Evolutionary conservation across 2,329 filamentous ascomycete genomes (phyloP).

Genomic region (Sclerotiophoma versabilis): DNA sequence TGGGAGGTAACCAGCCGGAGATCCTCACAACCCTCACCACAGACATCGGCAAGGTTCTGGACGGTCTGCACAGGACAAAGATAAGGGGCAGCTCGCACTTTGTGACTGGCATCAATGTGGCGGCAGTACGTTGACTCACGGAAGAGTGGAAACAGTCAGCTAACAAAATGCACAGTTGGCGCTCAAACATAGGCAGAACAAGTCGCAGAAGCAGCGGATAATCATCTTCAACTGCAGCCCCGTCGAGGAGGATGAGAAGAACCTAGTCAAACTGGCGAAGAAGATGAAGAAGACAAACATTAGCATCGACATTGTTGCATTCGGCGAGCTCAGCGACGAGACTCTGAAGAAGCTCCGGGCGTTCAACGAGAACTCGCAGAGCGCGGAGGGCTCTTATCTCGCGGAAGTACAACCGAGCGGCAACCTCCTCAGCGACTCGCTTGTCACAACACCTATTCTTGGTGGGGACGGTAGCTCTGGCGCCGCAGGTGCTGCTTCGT

Average conservation of each 20-base stretch:
- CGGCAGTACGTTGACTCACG: conserved; percentile 74
- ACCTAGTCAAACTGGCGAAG: conserved; percentile 86
- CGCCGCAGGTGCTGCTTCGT: conserved; percentile 60
- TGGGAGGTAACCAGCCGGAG: conserved; percentile 97
- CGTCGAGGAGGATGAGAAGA: conserved; percentile 87
- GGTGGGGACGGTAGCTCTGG: conserved; percentile 76
- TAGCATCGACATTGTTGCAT: conserved; percentile 91
- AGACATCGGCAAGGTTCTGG: conserved; percentile 93
- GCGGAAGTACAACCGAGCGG: conserved; percentile 90
- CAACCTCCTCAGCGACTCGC: conserved; percentile 89
- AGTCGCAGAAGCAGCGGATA: conserved; percentile 94
- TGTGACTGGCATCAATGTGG: conserved; percentile 93
- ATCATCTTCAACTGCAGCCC: conserved; percentile 96
- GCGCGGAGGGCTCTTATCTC: conserved; percentile 85
- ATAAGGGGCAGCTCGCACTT: conserved; percentile 89
- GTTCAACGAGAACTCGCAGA: conserved; percentile 93
- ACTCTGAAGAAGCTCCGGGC: conserved; percentile 87
- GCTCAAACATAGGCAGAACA: conserved; percentile 97
- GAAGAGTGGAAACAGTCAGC: too few species aligned
- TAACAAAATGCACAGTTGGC: conserved; percentile 69
- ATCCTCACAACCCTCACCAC: conserved; percentile 95
- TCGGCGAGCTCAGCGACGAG: conserved; percentile 91
- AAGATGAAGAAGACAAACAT: conserved; percentile 99
- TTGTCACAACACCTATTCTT: conserved; percentile 88
- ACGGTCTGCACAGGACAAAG: conserved; percentile 81